phyloP scores from a whole-genome alignment of 129 eudicot species.

The Sambucus nigra region DNA sequence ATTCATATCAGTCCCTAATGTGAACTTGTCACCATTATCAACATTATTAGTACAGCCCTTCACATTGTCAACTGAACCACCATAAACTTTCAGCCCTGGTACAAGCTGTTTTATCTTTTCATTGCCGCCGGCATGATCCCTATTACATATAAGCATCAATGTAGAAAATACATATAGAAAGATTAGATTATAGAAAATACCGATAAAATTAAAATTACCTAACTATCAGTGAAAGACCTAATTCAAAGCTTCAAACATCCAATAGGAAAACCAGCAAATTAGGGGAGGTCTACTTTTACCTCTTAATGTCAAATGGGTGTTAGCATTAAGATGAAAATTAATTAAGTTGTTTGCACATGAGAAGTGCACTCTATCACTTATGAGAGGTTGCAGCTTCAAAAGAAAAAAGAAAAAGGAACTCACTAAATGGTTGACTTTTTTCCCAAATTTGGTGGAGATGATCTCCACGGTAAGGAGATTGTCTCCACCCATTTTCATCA shows the following conservation, averaged over 20 bases:
- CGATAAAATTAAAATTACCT: neutral
- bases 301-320: too few relatives aligned
- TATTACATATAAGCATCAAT: conserved; percentile 11
- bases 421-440: too few relatives aligned
- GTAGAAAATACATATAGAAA: neutral
- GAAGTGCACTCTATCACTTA: too few relatives aligned
- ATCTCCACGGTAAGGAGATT: too few relatives aligned
- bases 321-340: too few relatives aligned
- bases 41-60: conserved; percentile 78
- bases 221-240: neutral
- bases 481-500: too few relatives aligned
- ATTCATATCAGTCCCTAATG: conserved; percentile 45
- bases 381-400: too few relatives aligned
- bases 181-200: neutral
- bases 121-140: conserved; percentile 99
- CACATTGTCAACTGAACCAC: conserved; percentile 81
- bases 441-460: too few relatives aligned
- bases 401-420: too few relatives aligned
- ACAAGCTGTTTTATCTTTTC: conserved; percentile 69
- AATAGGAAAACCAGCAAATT: neutral
- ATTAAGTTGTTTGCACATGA: too few relatives aligned
- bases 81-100: conserved; percentile 73
- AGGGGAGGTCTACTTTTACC: neutral
- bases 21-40: conserved; percentile 68
- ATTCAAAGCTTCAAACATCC: too few relatives aligned